Percentiles rank a stretch among this genome's conserved stretches.
Evolutionary conservation across 148 eudicot species (phyloP).

Genomic region (Amaranthus palmeri): DNA sequence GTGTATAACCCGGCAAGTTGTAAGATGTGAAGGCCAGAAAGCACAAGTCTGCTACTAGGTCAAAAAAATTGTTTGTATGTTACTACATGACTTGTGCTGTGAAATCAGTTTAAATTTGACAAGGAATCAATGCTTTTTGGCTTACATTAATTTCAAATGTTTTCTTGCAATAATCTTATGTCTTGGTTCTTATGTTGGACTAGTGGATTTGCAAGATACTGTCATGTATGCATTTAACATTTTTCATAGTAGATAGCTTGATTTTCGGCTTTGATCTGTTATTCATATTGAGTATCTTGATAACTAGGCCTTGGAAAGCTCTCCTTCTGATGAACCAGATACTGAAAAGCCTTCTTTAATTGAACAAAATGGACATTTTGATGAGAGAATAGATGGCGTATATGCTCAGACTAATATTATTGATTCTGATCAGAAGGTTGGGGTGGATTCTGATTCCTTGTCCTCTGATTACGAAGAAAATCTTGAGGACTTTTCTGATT

Average conservation of each 20-base stretch:
- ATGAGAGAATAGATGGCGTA: slow-evolving; percentile 24
- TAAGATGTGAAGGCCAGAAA: too few relatives aligned
- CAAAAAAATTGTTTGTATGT: too few relatives aligned
- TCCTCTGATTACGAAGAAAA: slow-evolving; percentile 68
- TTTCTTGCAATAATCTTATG: not conserved
- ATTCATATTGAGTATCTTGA: slow-evolving; percentile 9
- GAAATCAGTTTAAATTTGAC: not conserved
- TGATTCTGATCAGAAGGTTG: slow-evolving; percentile 34
- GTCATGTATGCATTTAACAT: not conserved
- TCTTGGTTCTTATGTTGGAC: not conserved
- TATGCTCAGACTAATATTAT: slow-evolving; percentile 28
- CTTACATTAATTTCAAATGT: not conserved
- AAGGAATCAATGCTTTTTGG: not conserved
- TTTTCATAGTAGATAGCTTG: not conserved
- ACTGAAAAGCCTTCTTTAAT: slow-evolving; percentile 30
- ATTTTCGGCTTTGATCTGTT: not conserved
- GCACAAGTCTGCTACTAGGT: too few relatives aligned
- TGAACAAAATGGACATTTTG: slow-evolving; percentile 32
- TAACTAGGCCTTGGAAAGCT: slow-evolving; percentile 51
- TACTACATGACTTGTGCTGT: too few relatives aligned
- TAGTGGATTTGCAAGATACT: not conserved
- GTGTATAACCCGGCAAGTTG: too few relatives aligned
- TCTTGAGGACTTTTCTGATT: slow-evolving; percentile 47
- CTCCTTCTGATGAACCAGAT: slow-evolving; percentile 31
- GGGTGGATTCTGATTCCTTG: slow-evolving; percentile 41